Evolutionary conservation across 2,329 filamentous ascomycete genomes (phyloP), one percentile per base, ranked within the genome.

Genomic region (Allantophomopsis lycopodina): DNA sequence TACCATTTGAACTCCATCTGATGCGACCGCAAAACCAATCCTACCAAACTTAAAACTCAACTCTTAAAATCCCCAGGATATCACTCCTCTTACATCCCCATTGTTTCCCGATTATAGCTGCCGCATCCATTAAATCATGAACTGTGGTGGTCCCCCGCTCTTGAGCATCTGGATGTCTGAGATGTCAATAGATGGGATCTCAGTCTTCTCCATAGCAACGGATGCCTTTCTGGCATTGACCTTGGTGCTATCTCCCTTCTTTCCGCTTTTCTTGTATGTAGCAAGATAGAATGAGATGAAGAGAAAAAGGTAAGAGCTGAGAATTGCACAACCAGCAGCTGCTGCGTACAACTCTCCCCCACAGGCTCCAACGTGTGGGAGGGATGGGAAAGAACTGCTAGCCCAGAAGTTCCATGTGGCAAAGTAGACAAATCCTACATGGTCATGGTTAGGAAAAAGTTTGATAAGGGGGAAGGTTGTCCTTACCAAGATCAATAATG

Each of bases 161-260:
- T 20, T 20, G 4, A 20, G 18, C 18, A 20, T 20, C 18, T 20
- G 18, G 18, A 20, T 20, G 18, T 20, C 18, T 20, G 18, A 20
- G 7, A 20, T 20, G 18, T 20, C 18, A 20, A 44, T 39, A 2
- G 37, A 42, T 16, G 44, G 46, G 2, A 47, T 28, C 16, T 49
- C 43, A 2, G 37, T 23, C 33, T 42, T 45, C 36, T 48, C 40
- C 44, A 46, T 43, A 7, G 36, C 42, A 2, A 21, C 23, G 17
- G 41, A 41, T 14, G 45, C 45, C 15, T 43, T 20, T 20, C 31
- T 32, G 31, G 15, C 31, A 13, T 32, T 15, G 12, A 34, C 23
- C 42, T 37, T 16, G 47, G 46, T 13, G 42, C 35, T 64, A 65
- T 50, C 60, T 57, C 46, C 58, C 61, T 42, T 58, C 63, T 59